Conservation (phyloP, 768 basidiomycete species). For the Russula sp. region DNA sequence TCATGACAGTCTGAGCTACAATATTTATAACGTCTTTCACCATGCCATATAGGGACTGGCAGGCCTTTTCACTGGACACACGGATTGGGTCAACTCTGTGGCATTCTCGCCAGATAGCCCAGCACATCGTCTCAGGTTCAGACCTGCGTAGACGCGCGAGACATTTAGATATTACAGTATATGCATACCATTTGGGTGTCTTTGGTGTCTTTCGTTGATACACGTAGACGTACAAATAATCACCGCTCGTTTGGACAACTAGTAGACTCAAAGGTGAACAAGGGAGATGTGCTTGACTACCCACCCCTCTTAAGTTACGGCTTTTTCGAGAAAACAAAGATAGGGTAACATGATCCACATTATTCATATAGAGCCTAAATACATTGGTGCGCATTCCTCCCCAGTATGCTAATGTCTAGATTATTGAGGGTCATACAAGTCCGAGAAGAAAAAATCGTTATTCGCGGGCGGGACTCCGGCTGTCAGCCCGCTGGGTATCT, state of each 20-base stretch:
- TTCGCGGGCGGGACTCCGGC: constrained; percentile 78
- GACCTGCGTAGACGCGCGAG: constrained; percentile 7
- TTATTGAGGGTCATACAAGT: constrained; percentile 39
- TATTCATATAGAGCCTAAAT: constrained; percentile 1
- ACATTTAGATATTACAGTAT: background rate
- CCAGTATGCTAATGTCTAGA: background rate
- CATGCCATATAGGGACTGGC: constrained; percentile 29
- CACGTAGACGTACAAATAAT: constrained; percentile 8
- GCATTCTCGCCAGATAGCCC: no score
- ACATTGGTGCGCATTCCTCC: background rate
- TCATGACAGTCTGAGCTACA: constrained; percentile 63
- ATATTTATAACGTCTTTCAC: constrained; percentile 64
- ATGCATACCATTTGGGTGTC: background rate
- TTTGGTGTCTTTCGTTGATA: background rate
- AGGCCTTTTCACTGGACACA: no score
- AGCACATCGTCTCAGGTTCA: no score
- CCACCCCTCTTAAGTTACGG: background rate
- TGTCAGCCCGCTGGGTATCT: constrained; percentile 76
- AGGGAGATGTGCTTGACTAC: background rate
- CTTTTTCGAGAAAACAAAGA: background rate
- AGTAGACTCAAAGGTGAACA: background rate
- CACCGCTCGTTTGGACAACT: background rate
- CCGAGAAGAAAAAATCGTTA: constrained; percentile 85
- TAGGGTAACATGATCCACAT: background rate
- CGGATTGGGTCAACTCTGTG: no score